These are phyloP conservation scores for Colletotrichum ledebouriae DNA, from an alignment of 2,329 filamentous ascomycete genomes.

Conservation along the genomic window DNA sequence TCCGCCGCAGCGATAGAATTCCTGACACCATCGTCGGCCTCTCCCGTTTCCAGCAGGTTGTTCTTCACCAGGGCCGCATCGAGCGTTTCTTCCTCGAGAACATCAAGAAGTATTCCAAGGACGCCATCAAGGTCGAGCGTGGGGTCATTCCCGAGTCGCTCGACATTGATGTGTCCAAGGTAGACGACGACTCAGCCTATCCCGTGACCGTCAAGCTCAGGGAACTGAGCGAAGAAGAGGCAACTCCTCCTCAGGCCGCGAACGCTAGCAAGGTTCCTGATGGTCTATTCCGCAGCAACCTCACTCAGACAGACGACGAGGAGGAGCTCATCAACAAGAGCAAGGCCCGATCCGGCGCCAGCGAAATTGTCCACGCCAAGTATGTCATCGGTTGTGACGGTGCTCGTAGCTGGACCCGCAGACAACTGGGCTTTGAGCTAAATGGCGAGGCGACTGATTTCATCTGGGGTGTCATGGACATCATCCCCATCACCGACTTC, in stretches of 20 bases:
- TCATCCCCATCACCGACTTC: constrained; percentile 61
- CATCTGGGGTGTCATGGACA: constrained; percentile 62
- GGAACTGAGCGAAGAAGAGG: constrained; percentile 70
- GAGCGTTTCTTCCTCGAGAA: constrained; percentile 76
- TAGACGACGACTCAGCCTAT: constrained; percentile 65
- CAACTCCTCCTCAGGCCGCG: constrained; percentile 56
- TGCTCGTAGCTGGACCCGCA: constrained; percentile 75
- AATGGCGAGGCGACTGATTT: constrained; percentile 67
- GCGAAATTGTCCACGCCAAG: constrained; percentile 66
- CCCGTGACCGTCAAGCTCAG: constrained; percentile 72
- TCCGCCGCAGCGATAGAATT: constrained; percentile 71
- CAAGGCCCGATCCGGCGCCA: constrained; percentile 50
- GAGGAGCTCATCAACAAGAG: constrained; percentile 50
- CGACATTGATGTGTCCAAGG: constrained; percentile 64
- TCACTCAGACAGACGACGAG: constrained; percentile 69
- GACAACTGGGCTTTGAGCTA: constrained; percentile 68
- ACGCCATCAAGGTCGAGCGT: constrained; percentile 67
- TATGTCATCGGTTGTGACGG: constrained; percentile 79
- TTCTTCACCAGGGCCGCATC: constrained; percentile 79
- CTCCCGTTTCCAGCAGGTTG: constrained; percentile 74
- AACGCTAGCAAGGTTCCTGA: constrained; percentile 59
- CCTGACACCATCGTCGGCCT: constrained; percentile 73
- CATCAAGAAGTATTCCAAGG: constrained; percentile 66
- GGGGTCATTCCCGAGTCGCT: constrained; percentile 70
- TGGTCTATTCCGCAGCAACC: constrained; percentile 71